A percentile compares a stretch with the other conserved stretches of the same genome.
Conservation (phyloP, 140 eudicot species). For the Senecio squalidus region DNA sequence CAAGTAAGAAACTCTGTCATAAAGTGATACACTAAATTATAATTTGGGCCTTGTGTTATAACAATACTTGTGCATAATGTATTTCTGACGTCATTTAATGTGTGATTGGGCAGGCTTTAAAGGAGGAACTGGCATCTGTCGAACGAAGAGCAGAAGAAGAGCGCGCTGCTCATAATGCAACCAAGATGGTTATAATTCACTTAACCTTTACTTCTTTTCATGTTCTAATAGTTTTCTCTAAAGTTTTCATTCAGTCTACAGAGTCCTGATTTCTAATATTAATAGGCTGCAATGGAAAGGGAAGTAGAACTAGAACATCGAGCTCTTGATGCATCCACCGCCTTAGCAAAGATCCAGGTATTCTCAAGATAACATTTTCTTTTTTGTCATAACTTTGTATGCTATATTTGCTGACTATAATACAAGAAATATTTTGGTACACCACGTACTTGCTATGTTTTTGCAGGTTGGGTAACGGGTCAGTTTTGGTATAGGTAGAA, state of each 20-base stretch:
- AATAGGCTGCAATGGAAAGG: slow-evolving; percentile 97
- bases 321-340: slow-evolving; percentile 92
- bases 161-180: slow-evolving; percentile 92
- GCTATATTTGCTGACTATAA: not conserved
- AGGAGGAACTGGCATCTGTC: slow-evolving; percentile 85
- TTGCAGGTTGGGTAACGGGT: too few relatives aligned
- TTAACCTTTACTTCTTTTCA: slow-evolving; percentile 6
- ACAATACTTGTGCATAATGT: not conserved
- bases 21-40: slow-evolving; percentile 1
- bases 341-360: slow-evolving; percentile 94
- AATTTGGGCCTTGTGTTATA: not conserved
- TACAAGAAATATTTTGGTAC: not conserved
- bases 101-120: slow-evolving; percentile 58
- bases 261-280: not conserved
- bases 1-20: slow-evolving; percentile 58
- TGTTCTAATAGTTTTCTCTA: not conserved
- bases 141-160: slow-evolving; percentile 98
- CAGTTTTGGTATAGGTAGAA: too few relatives aligned
- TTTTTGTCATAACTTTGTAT: not conserved
- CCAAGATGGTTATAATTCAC: slow-evolving; percentile 56
- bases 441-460: not conserved
- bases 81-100: slow-evolving; percentile 10
- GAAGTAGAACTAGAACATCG: slow-evolving; percentile 98
- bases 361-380: slow-evolving; percentile 1
- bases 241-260: slow-evolving; percentile 2